A percentile compares a stretch with the other conserved stretches of the same genome.
Conservation (phyloP, 1,139 yeast genomes). For the Groenewaldozyma auringiensis region DNA sequence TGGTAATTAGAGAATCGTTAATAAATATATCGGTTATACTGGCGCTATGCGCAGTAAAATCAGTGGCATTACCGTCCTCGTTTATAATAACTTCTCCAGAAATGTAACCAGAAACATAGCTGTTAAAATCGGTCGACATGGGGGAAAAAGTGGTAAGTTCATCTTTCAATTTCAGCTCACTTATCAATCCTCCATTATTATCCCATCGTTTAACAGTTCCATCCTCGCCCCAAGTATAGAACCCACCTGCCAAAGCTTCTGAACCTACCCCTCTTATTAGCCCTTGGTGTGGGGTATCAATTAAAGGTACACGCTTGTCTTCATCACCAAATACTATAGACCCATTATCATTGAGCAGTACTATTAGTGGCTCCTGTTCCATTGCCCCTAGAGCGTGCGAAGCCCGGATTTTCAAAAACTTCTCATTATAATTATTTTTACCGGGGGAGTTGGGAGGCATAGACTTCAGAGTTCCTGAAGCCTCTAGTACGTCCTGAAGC, state of each 20-base stretch:
- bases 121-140: slow-evolving; percentile 2
- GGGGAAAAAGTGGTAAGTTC: slow-evolving; percentile 5
- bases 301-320: not conserved
- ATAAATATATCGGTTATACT: slow-evolving; percentile 21
- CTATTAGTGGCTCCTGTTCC: not conserved
- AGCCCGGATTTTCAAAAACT: not conserved
- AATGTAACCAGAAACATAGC: slow-evolving; percentile 17
- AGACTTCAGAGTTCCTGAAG: not conserved
- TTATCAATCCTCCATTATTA: slow-evolving; percentile 14
- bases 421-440: not conserved
- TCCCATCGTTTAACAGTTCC: slow-evolving; percentile 22
- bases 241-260: slow-evolving; percentile 7
- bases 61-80: not conserved
- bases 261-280: slow-evolving; percentile 11
- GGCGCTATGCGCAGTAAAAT: slow-evolving; percentile 25
- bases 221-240: slow-evolving; percentile 26
- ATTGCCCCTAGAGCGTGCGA: not conserved
- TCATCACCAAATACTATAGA: not conserved
- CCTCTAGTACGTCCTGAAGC: not conserved
- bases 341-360: not conserved
- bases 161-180: slow-evolving; percentile 3
- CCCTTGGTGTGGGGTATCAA: not conserved
- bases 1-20: slow-evolving; percentile 16
- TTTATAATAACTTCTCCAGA: slow-evolving; percentile 16
- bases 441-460: not conserved